Evolutionary conservation across 179 eudicot species (phyloP).

Genomic region (Vitellaria paradoxa): DNA sequence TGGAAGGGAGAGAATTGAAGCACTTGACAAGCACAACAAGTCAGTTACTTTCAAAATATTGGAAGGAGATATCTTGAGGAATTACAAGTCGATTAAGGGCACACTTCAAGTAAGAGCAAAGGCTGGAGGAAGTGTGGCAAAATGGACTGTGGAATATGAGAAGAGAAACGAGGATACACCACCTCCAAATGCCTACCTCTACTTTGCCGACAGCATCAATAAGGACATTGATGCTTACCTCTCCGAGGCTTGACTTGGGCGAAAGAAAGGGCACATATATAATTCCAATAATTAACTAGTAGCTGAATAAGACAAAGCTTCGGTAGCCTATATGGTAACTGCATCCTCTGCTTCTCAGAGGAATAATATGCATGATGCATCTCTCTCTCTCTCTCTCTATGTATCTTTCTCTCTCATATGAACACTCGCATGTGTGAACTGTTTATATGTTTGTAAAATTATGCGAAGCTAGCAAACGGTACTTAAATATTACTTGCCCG

Average conservation of each 20-base stretch:
- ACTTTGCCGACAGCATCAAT: constrained; percentile 1
- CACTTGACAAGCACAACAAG: constrained; percentile 20
- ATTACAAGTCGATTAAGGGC: constrained; percentile 19
- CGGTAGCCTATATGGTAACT: too few relatives aligned
- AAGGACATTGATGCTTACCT: constrained; percentile 18
- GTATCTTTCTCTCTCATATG: too few relatives aligned
- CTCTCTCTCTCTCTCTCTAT: too few relatives aligned
- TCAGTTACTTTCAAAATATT: constrained; percentile 6
- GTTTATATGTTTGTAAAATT: too few relatives aligned
- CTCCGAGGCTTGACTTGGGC: not conserved
- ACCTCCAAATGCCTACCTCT: constrained; percentile 12
- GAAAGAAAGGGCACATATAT: too few relatives aligned
- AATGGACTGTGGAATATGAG: constrained; percentile 22
- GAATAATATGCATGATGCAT: too few relatives aligned
- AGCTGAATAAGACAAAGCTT: too few relatives aligned
- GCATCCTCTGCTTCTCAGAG: too few relatives aligned
- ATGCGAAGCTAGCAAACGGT: too few relatives aligned
- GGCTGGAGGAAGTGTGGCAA: constrained; percentile 18
- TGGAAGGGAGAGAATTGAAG: constrained; percentile 11
- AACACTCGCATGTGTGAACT: too few relatives aligned
- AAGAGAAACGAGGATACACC: constrained; percentile 5
- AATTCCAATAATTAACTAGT: too few relatives aligned
- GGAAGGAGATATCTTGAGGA: constrained; percentile 14
- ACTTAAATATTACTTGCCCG: too few relatives aligned
- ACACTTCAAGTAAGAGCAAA: constrained; percentile 17